Evolutionary conservation across 148 eudicot genomes (phyloP), one percentile per base, ranked within the genome.

Genomic region (Rheum nobile): DNA sequence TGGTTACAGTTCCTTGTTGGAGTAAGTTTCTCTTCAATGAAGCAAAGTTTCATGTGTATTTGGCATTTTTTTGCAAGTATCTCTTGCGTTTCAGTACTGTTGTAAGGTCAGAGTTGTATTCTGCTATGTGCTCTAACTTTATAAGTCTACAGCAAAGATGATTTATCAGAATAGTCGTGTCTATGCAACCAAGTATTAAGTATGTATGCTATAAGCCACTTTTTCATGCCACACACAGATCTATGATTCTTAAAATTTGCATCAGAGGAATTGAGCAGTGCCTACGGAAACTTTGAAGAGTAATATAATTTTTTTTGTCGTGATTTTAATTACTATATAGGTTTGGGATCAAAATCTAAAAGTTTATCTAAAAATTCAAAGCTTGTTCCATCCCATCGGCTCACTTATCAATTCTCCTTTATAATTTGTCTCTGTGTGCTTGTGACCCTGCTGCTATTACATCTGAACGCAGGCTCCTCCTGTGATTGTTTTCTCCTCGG

Each of bases 1-100:
- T 94, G 93, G 98, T 80, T 94, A 83, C 97, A 94, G 75, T 94
- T 94, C 74, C 90, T 94, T 42, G 71, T 94, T 80, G 98, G 96
- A 74, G 97, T 94, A 83, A 86, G 98, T 86, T 29, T 68, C 21
- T 72, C 19, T 47, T 0, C 47, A 50, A 21, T 50, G 26, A 50
- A 50, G 57, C 57, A 4, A 50, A 47, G 10, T 19, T 50, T 50
- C 0, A n/a, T 50, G 17, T 50, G 26, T 50, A 47, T 47, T 47
- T 47, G 54, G n/a, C 4, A 13, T 0, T 17, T 16, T 47, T 16
- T 19, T 47, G 13, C 6, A 16, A 16, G 17, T 6, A 43, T 43
- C 46, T 0, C 16, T 43, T 50, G 57, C 24, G 57, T 19, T 50
- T n/a, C 57, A 50, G 24, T 4, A n/a, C n/a, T 50, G 57, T 21